Conservation (phyloP, 495 filamentous ascomycete species). For the Aspergillus sclerotioniger region DNA sequence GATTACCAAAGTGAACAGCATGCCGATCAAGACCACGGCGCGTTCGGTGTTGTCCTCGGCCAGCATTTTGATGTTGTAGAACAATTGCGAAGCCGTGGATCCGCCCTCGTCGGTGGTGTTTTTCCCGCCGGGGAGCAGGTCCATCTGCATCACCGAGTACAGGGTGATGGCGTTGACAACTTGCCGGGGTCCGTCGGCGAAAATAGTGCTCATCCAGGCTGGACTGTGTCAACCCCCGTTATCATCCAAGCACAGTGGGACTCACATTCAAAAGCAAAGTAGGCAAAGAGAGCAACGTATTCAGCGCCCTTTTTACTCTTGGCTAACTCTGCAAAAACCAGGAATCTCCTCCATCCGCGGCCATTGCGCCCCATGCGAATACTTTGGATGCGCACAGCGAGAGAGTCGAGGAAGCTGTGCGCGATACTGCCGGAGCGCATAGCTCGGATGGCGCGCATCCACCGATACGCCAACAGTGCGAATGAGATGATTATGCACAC, state of each 20-base stretch:
- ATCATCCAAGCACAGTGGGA: neutral
- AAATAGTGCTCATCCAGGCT: conserved; percentile 84
- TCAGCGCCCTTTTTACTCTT: conserved; percentile 88
- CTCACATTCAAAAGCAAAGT: conserved; percentile 90
- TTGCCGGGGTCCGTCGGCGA: conserved; percentile 89
- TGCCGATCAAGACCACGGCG: conserved; percentile 77
- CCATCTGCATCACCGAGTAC: conserved; percentile 69
- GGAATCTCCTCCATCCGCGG: conserved; percentile 77
- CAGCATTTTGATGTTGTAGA: conserved; percentile 70
- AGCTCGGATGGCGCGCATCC: conserved; percentile 70
- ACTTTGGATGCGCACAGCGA: conserved; percentile 80
- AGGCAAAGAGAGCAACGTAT: conserved; percentile 88
- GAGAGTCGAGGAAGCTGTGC: conserved; percentile 81
- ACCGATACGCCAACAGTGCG: conserved; percentile 71
- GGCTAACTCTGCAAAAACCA: conserved; percentile 90
- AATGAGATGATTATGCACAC: conserved; percentile 85
- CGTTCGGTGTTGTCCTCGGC: conserved; percentile 69
- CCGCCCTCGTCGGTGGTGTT: conserved; percentile 48
- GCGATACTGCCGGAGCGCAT: conserved; percentile 84
- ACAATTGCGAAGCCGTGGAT: conserved; percentile 59
- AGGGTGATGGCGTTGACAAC: conserved; percentile 85
- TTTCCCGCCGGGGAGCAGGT: conserved; percentile 61
- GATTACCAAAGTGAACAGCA: conserved; percentile 87
- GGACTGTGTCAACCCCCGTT: neutral
- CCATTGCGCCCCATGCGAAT: conserved; percentile 63